Base-by-base conservation (phyloP, 352 stramenopile genomes). In the Thraustochytrium striatum region DNA sequence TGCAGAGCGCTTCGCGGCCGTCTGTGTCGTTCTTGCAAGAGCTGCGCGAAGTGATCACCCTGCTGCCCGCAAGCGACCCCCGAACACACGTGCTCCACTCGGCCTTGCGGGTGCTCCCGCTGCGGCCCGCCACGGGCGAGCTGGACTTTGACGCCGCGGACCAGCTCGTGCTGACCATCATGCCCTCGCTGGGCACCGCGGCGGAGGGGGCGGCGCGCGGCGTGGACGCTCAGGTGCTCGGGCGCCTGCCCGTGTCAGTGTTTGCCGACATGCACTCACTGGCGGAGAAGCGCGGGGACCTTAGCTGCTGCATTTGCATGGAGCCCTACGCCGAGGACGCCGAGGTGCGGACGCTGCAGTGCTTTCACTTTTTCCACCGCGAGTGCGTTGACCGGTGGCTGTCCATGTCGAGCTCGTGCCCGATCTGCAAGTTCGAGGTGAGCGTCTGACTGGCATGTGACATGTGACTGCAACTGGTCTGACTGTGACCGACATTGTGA, bases 331-430 rank as follows among this genome's bases (percentile, higher is more conserved):
- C 88, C 78, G 82, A 89, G 11, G 91, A 91, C 43, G 93, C 97
- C 61, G 87, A 94, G 82, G 91, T 97, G 84, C 94, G 95, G 82
- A 94, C 90, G 38, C 83, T 97, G 58, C 92, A 92, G 35, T 97
- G 93, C 82, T 94, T 95, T 78, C 93, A 97, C 81, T 93, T 88
- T 38, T 96, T 97, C 79, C 93, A 97, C 83, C 92, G 87, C 78
- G 88, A 94, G 41, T 97, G 93, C 82, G 90, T 97, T 57, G 92
- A 96, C 82, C 89, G 87, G 70, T 97, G 93, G 93, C 85, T 97
- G 7, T 87, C 84, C n/a, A 85, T 92, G 13, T 94, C 95, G 87
- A 93, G 93, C 78, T 90, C 92, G 21, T 97, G 93, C 78, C 93
- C 93, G 57, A 83, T 78, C 13, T 87, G 84, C 81, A 79, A 83